Percentiles rank a stretch among this genome's conserved stretches.
phyloP scores from a whole-genome alignment of 148 eudicot genomes.

The Mesembryanthemum crystallinum region DNA sequence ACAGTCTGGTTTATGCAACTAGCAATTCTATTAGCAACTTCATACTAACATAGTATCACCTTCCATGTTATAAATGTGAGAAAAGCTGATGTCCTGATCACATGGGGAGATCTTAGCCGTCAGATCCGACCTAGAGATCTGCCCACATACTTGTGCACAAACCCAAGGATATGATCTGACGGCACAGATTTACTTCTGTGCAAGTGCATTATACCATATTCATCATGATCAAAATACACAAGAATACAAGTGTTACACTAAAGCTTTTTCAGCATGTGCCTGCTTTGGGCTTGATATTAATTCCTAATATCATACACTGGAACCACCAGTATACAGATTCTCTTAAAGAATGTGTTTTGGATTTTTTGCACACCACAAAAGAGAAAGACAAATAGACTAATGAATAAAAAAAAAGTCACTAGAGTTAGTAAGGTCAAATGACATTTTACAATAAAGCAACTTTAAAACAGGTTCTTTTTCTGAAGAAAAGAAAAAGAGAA shows the following conservation, averaged over 20 bases:
- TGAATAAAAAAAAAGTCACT: slow-evolving; percentile 1
- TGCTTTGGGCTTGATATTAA: not conserved
- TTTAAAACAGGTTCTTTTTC: not conserved
- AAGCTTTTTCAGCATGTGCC: slow-evolving; percentile 22
- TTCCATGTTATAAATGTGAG: not conserved
- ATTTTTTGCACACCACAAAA: slow-evolving; percentile 23
- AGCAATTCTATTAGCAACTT: not conserved
- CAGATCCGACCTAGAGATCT: slow-evolving; percentile 9
- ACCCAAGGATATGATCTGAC: not conserved
- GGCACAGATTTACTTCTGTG: not conserved
- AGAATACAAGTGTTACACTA: not conserved
- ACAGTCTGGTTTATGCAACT: not conserved
- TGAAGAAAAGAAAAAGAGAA: too few species aligned
- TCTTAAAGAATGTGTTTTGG: slow-evolving; percentile 8
- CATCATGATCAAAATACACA: not conserved
- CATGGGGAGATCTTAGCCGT: slow-evolving; percentile 15
- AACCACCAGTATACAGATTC: slow-evolving; percentile 2
- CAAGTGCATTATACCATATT: not conserved
- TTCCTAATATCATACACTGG: slow-evolving; percentile 14
- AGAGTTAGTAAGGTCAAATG: not conserved
- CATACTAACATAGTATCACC: not conserved
- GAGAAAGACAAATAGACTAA: slow-evolving; percentile 12
- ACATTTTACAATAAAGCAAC: not conserved
- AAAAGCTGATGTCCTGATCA: not conserved
- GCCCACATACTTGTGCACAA: not conserved